Base-by-base conservation (phyloP, 345 rosid species). In the Salix exigua region DNA sequence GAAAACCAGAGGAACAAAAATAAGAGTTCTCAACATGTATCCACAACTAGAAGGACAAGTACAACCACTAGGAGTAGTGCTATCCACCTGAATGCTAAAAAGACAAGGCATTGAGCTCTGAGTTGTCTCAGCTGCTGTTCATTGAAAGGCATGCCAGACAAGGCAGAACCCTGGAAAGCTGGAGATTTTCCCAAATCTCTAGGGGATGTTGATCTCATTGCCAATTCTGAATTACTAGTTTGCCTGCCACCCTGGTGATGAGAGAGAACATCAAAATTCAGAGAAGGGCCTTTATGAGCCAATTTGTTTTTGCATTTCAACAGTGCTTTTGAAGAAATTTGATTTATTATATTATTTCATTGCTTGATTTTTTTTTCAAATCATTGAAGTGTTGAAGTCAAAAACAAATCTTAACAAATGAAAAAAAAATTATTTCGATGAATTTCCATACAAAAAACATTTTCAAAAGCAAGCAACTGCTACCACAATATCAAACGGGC, bases 41-140 rank as follows among this genome's bases (percentile, higher is more conserved):
- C 55, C 66, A 53, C 19, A 58, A 23, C 21, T 42, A 73, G 44
- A 66, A 64, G 68, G 73, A 42, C 67, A 77, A 62, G 70, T 13
- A 72, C 42, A 70, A 23, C 70, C 81, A 74, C 73, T 55, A 17
- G 26, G 30, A 76, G 72, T 50, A 35, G 44, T 72, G 51, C 53
- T 74, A 69, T 62, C 33, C 79, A 94, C 98, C 97, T 88, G 84
- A 94, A 91, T 46, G 98, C 97, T 82, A 94, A 78, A 83, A 92
- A 92, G 35, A 94, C 97, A 60, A 94, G 96, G 86, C 98, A 94
- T 79, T 94, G 98, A 60, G 98, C 98, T 78, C 97, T 90, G 76
- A 94, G 98, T 82, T 94, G 98, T 85, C 89, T 94, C 82, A 94
- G 80, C 79, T 94, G 98, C 67, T 94, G 94, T 74, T 92, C 98